Conservation (phyloP, 441 rosid species). For the Gossypium trilobum region DNA sequence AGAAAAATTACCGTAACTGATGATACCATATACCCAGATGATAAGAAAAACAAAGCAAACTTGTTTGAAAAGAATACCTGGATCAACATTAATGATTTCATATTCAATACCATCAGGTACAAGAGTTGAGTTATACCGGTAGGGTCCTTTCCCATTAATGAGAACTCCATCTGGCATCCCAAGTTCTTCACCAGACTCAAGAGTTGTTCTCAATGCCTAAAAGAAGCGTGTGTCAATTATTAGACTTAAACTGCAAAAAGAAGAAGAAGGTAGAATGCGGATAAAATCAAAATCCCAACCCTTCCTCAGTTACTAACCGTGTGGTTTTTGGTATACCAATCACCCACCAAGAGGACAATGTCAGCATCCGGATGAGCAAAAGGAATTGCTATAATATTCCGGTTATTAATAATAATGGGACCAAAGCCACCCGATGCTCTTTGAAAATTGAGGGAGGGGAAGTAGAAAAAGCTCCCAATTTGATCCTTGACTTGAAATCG, state of each 20-base stretch:
- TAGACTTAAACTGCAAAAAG: background rate
- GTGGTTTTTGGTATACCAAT: slow-evolving; percentile 75
- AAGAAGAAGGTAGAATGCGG: background rate
- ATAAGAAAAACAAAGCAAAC: slow-evolving; percentile 5
- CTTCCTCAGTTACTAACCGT: slow-evolving; percentile 40
- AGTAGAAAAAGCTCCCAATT: slow-evolving; percentile 85
- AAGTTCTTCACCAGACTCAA: slow-evolving; percentile 78
- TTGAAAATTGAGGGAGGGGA: slow-evolving; percentile 68
- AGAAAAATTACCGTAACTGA: background rate
- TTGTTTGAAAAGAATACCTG: slow-evolving; percentile 35
- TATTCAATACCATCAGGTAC: slow-evolving; percentile 73
- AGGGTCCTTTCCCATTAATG: slow-evolving; percentile 91
- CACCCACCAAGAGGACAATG: slow-evolving; percentile 57
- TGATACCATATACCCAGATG: background rate
- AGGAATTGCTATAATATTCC: slow-evolving; percentile 54
- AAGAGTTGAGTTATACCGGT: slow-evolving; percentile 49
- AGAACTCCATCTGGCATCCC: slow-evolving; percentile 93
- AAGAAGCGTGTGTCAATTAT: slow-evolving; percentile 4
- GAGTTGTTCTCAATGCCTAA: slow-evolving; percentile 57
- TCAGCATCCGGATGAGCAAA: slow-evolving; percentile 74
- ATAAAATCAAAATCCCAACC: background rate
- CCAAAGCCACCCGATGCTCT: slow-evolving; percentile 92
- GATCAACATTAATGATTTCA: slow-evolving; percentile 59
- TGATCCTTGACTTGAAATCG: slow-evolving; percentile 84
- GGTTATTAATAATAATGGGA: slow-evolving; percentile 56